Percentiles rank a stretch among this genome's conserved stretches.
phyloP scores from a whole-genome alignment of 2,329 filamentous ascomycete species.

The Hypoxylon sp. region DNA sequence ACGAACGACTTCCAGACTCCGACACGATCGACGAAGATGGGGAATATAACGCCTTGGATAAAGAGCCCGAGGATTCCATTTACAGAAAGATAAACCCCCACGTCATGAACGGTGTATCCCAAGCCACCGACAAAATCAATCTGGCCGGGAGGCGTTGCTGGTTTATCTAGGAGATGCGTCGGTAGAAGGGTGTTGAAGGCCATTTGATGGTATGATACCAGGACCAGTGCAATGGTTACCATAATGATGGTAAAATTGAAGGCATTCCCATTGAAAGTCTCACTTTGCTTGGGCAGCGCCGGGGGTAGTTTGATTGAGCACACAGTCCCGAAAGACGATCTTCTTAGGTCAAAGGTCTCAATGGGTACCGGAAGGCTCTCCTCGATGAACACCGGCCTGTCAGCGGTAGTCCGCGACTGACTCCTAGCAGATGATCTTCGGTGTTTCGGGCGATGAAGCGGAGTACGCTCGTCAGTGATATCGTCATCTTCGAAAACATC shows the following conservation, averaged over 20 bases:
- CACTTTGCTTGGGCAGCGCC: slow-evolving; percentile 20
- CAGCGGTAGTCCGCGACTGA: slow-evolving; percentile 44
- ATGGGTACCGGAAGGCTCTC: slow-evolving; percentile 56
- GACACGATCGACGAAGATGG: slow-evolving; percentile 72
- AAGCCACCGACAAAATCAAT: slow-evolving; percentile 72
- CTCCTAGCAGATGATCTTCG: slow-evolving; percentile 27
- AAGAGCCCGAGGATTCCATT: slow-evolving; percentile 80
- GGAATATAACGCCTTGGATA: slow-evolving; percentile 81
- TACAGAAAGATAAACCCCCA: slow-evolving; percentile 77
- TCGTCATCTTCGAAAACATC: slow-evolving; percentile 50
- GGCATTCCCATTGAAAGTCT: slow-evolving; percentile 50
- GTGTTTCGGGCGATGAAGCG: slow-evolving; percentile 43
- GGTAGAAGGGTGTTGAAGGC: slow-evolving; percentile 61
- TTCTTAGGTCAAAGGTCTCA: slow-evolving; percentile 56
- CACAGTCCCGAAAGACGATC: slow-evolving; percentile 61
- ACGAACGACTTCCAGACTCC: slow-evolving; percentile 79
- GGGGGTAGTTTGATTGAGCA: slow-evolving; percentile 57
- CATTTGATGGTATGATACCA: slow-evolving; percentile 64
- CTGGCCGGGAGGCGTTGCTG: slow-evolving; percentile 47
- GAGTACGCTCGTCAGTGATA: slow-evolving; percentile 51
- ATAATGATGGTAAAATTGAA: slow-evolving; percentile 61
- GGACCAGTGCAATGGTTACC: slow-evolving; percentile 59
- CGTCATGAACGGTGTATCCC: slow-evolving; percentile 75
- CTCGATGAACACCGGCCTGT: slow-evolving; percentile 54
- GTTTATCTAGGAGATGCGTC: slow-evolving; percentile 61